Conservation (phyloP, 306 rosid genomes). For the Quercus aquifolioides region DNA sequence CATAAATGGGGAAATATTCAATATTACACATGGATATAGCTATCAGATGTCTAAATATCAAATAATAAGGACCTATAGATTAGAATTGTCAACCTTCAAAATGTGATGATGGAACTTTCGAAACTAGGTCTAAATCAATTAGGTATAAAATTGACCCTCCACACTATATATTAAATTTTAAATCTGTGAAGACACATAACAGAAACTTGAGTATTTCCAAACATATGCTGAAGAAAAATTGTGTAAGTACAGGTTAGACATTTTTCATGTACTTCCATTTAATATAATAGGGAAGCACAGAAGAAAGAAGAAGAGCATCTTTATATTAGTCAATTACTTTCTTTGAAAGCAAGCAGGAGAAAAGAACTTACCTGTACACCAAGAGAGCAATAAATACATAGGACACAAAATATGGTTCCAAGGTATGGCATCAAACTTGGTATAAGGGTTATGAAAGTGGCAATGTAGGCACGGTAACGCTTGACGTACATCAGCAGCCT, state of each 20-base stretch:
- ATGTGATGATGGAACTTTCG: background rate
- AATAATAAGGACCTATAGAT: no score
- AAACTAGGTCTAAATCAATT: background rate
- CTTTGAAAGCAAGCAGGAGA: conserved; percentile 4
- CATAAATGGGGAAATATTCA: conserved; percentile 5
- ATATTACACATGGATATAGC: background rate
- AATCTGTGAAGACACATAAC: background rate
- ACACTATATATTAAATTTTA: background rate
- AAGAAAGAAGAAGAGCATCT: conserved; percentile 5
- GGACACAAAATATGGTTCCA: conserved; percentile 81
- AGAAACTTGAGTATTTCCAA: background rate
- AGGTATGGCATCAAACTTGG: conserved; percentile 99
- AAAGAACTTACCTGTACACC: conserved; percentile 77
- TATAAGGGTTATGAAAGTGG: conserved; percentile 85
- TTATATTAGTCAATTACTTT: conserved; percentile 15
- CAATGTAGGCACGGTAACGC: conserved; percentile 81
- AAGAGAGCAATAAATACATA: conserved; percentile 79
- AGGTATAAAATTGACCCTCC: background rate
- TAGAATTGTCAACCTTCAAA: background rate
- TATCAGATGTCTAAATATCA: background rate
- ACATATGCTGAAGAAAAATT: background rate
- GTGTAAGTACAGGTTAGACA: background rate
- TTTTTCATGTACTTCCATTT: background rate
- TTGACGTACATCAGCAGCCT: conserved; percentile 81
- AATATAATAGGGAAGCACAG: background rate